Evolutionary conservation across 202 grass and related monocot species (phyloP), one percentile per base, ranked within the genome.

Genomic region (Tripidium arundinaceum): DNA sequence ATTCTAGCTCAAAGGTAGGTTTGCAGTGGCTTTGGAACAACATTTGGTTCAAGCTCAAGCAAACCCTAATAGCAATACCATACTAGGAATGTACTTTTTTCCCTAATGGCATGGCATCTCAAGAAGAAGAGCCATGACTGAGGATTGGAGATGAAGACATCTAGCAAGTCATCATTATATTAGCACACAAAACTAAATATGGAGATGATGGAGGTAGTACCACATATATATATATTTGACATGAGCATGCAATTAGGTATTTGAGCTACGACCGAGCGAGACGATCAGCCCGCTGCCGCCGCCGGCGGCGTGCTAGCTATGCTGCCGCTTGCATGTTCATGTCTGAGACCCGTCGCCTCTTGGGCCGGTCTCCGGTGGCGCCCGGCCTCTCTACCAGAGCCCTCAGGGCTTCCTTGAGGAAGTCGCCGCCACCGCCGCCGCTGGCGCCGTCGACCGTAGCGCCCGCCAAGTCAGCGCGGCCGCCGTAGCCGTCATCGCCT

Each of bases 401-500:
- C 83, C 83, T 81, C 16, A 99, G 85, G 4, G 96, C 96, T 26
- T 99, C 96, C 88, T 86, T 91, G 9, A 99, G 81, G 65, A 88
- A 85, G 34, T 86, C 94, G 10, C 86, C 86, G 0, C 77, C 68
- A 8, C 78, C 91, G 21, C 83, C 78, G 55, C 52, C 49, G 24
- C 67, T 80, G 7, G 50, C 50, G 5, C 80, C 79, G 28, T 67
- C 66, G 13, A 43, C 11, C 47, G 22, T 21, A 18, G 89, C 69
- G 49, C 40, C 41, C 5, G 80, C 81, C 31, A 66, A 76, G 46
- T 52, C 4, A 7, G 21, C 2, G 11, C 43, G 14, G 52, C 67
- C 12, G 1, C 70, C 82, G 1, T 78, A 52, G 0, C 7, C 52
- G n/a, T 19, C 68, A 2, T 39, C 77, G 18, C 52, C 74, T 11